Evolutionary conservation across 805 yeast genomes (phyloP), one percentile per base, ranked within the genome.

Genomic region (Brettanomyces bruxellensis): DNA sequence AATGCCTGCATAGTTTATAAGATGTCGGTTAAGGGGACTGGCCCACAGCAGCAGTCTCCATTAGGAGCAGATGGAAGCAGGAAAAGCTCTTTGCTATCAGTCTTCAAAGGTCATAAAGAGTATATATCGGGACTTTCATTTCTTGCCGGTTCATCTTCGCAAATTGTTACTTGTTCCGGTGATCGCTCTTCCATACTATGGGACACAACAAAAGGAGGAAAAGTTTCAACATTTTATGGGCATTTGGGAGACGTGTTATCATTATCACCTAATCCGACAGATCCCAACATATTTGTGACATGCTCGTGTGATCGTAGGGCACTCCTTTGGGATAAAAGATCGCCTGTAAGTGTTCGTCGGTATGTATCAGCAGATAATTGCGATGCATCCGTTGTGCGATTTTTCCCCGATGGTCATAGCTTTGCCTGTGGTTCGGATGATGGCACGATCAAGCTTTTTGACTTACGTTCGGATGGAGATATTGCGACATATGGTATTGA

Each of bases 341-440:
- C 69, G n/a, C 68, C 72, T 12, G 46, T 52, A 3, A 63, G 68
- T 9, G 53, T 51, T 14, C 47, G 64, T 63, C 79, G 39, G 72
- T 69, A 36, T 76, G 73, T 56, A 67, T 71, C 53, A 67, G 82
- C 67, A 68, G 69, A 72, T 25, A 72, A 73, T 41, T 55, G 49
- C 44, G 96, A 90, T 59, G 76, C 86, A 23, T 82, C 81, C 44
- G 61, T 75, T 5, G 62, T 84, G 5, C 70, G 74, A 50, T 78
- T 78, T 55, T 81, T 82, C 58, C 87, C 87, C 7, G 83, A 79
- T 51, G 87, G 87, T 2, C 68, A 81, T 48, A 73, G 87, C 1
- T 78, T 89, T 54, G 78, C 76, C 0, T 72, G 83, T 3, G 96
- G 96, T 1, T 74, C 84, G 40, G 96, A 88, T 57, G 95, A 86